Evolutionary conservation across 140 eudicot species (phyloP), one percentile per base, ranked within the genome.

Genomic region (Ambrosia hybrid): DNA sequence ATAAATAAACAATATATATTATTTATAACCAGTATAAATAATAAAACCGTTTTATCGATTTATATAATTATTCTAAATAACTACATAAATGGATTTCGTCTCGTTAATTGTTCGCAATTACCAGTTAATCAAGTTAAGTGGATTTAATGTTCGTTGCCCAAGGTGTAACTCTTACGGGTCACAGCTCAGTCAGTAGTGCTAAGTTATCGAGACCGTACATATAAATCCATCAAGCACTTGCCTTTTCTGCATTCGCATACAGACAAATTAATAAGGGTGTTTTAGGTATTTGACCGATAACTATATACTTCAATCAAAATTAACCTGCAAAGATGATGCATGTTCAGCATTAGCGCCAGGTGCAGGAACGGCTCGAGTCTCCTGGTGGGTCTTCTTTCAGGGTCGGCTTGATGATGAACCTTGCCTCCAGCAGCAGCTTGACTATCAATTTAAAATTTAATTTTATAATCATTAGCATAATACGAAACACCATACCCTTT

Each of bases 271-370:
- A 41, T 13, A 58, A 58, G 39, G 61, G 61, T 49, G 57, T 21
- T 43, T 59, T 52, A 7, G 49, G 59, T 38, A 17, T 12, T 55
- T 17, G 43, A 37, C 65, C 37, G 17, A 53, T 38, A 21, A 10
- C 6, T 5, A 8, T 7, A 51, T 7, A 12, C 68, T 52, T 53
- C 7, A 12, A 52, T 37, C 61, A 30, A 75, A 37, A 15, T 57
- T 60, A 76, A 84, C 98, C 91, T 87, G 97, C 85, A 93, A 83
- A 51, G 98, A 89, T 9, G 76, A 41, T 68, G 63, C 86, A 9
- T 90, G 78, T 85, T 89, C 98, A 68, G 96, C 96, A 77, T 92
- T 87, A 52, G 95, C 92, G 63, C 84, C 88, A 7, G 93, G 98
- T 53, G 97, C 98, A 7, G 97, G 97, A 75, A 85, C 69, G 11